Evolutionary conservation across 1,284 basidiomycete genomes (phyloP).

Genomic region (Fomitiporia mediterranea): DNA sequence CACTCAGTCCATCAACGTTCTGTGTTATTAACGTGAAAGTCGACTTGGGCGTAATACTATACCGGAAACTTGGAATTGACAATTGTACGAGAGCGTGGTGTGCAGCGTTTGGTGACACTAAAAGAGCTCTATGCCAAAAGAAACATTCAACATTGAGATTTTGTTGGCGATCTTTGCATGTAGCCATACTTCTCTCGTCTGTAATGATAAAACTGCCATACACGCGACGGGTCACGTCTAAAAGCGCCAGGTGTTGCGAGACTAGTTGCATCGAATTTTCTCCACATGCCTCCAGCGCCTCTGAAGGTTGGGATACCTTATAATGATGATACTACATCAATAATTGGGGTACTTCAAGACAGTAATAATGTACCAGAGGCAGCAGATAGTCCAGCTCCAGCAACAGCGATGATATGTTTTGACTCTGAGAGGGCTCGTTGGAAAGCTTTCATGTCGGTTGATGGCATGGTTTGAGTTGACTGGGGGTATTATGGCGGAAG

Average conservation of each 20-base stretch:
- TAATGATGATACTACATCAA: neutral
- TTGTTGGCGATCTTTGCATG: neutral
- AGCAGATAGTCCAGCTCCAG: constrained; percentile 57
- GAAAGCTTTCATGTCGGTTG: constrained; percentile 31
- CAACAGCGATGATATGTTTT: constrained; percentile 48
- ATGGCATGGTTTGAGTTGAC: constrained; percentile 3
- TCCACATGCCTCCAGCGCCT: constrained; percentile 57
- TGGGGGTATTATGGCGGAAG: neutral
- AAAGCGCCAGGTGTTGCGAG: constrained; percentile 60
- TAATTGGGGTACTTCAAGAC: neutral
- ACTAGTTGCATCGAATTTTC: constrained; percentile 48
- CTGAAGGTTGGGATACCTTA: constrained; percentile 59
- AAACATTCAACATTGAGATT: neutral
- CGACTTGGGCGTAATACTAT: constrained; percentile 37
- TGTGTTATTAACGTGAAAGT: constrained; percentile 58
- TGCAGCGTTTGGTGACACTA: constrained; percentile 51
- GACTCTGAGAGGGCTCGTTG: constrained; percentile 29
- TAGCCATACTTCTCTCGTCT: constrained; percentile 46
- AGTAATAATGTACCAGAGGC: constrained; percentile 41
- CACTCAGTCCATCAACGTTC: constrained; percentile 61
- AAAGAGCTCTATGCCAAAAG: constrained; percentile 35
- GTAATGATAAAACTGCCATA: constrained; percentile 67
- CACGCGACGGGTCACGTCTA: constrained; percentile 43
- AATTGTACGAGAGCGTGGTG: constrained; percentile 49
- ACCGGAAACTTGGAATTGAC: constrained; percentile 36